Conservation (phyloP, 805 yeast species). For the Metschnikowia cubensis region DNA sequence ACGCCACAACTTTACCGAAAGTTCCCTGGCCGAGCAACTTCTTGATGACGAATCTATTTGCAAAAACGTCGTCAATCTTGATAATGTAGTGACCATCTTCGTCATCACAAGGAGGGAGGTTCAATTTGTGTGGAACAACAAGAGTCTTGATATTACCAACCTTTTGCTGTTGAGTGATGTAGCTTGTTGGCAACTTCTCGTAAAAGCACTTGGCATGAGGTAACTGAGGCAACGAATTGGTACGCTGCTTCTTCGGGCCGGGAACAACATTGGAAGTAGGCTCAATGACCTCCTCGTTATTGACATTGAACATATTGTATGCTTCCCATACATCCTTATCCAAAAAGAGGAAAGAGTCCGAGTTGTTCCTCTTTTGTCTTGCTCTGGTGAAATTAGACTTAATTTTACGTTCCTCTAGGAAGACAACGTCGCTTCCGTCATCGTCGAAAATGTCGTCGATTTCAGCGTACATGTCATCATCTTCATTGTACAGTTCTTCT, state of each 20-base stretch:
- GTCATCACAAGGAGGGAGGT: conserved; percentile 49
- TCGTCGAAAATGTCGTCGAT: conserved; percentile 20
- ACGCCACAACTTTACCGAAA: conserved; percentile 84
- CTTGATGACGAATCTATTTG: conserved; percentile 69
- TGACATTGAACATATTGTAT: conserved; percentile 41
- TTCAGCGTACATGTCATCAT: conserved; percentile 18
- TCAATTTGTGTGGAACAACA: conserved; percentile 34
- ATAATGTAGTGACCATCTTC: conserved; percentile 74
- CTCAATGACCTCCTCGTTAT: conserved; percentile 18
- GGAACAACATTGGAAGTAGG: conserved; percentile 3
- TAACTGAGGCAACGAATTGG: conserved; percentile 42
- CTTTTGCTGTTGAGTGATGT: conserved; percentile 34
- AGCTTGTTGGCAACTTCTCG: conserved; percentile 34
- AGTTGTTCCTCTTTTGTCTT: conserved; percentile 25
- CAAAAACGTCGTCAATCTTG: conserved; percentile 54
- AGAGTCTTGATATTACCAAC: conserved; percentile 38
- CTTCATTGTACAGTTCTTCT: conserved; percentile 18
- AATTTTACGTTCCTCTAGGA: conserved; percentile 32
- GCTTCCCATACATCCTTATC: conserved; percentile 41
- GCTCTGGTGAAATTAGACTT: conserved; percentile 11
- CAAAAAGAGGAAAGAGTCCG: conserved; percentile 33
- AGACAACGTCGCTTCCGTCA: conserved; percentile 33
- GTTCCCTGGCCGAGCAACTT: conserved; percentile 86
- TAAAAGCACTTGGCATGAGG: conserved; percentile 43
- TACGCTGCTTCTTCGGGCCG: conserved; percentile 34